Percentiles rank a stretch among this genome's conserved stretches.
These are phyloP conservation scores for Artemisia tridentata DNA, from an alignment of 129 eudicot species.

Conservation along the genomic window DNA sequence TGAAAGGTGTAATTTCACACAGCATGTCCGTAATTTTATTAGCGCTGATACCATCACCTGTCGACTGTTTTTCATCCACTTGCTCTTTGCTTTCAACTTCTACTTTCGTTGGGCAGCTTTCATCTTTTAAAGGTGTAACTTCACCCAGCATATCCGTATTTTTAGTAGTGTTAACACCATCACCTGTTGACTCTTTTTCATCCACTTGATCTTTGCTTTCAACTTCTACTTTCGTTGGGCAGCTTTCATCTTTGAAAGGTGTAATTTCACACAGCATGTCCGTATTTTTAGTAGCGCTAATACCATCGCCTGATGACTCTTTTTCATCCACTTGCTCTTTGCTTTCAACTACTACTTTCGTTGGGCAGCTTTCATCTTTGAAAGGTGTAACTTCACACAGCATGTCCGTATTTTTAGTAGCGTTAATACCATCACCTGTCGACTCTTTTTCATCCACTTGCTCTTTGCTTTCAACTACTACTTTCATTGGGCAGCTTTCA, in stretches of 20 bases:
- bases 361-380: neutral
- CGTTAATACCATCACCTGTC: neutral
- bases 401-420: neutral
- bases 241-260: neutral
- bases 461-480: conserved; percentile 8
- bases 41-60: too few species aligned
- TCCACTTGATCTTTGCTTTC: too few species aligned
- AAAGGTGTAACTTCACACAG: neutral
- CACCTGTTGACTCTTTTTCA: neutral
- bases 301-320: too few species aligned
- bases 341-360: too few species aligned
- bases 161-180: neutral
- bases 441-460: conserved; percentile 7
- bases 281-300: neutral
- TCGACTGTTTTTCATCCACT: neutral
- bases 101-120: neutral
- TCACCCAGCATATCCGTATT: neutral
- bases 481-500: neutral
- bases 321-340: too few species aligned
- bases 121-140: neutral
- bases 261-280: neutral
- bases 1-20: neutral
- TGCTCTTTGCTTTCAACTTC: neutral
- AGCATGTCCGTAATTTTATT: neutral
- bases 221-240: neutral